Base-by-base conservation (phyloP, 140 eudicot genomes). In the Bidens hawaiensis region DNA sequence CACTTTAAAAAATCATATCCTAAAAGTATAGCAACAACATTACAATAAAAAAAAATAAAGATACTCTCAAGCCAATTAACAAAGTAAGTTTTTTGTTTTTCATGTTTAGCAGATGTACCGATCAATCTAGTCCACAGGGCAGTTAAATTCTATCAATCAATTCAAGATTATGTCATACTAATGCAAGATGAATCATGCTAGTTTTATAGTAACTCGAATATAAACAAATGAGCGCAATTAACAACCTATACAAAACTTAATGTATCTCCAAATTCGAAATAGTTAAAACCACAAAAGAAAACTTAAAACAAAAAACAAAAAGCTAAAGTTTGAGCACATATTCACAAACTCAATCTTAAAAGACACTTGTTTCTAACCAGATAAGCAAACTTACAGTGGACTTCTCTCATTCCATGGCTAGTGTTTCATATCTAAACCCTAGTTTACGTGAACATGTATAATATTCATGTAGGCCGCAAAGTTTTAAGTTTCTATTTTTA, bases 181-280 rank as follows among this genome's bases (percentile, higher is more conserved):
- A 40, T 62, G 67, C 38, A 6, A n/a, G 16, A 64, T 28, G 58
- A 18, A 47, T 64, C 59, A 28, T 45, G 58, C 18, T 27, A 9
- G 13, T 47, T 14, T 30, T 13, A 46, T 30, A 28, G 60, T 18
- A 65, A 65, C 38, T 49, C 13, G 21, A 48, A 65, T 49, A 60
- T 46, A 42, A 26, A 15, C 28, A 46, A 63, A 42, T 25, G 19
- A 19, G 27, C 4, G 41, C 26, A 45, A 34, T 24, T 15, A n/a
- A 25, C 56, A 26, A 13, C 26, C 55, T 16, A 58, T 22, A 40
- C 28, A 23, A 41, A 7, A 33, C 65, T 30, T n/a, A 12, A 23
- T 33, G 14, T 61, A 22, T 13, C 30, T 10, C 41, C n/a, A 22
- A 21, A 3, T 7, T 17, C 36, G 11, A 50, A 38, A 22, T 7